Base-by-base conservation (phyloP, 768 basidiomycete genomes). In the Naematelia aurantialba region DNA sequence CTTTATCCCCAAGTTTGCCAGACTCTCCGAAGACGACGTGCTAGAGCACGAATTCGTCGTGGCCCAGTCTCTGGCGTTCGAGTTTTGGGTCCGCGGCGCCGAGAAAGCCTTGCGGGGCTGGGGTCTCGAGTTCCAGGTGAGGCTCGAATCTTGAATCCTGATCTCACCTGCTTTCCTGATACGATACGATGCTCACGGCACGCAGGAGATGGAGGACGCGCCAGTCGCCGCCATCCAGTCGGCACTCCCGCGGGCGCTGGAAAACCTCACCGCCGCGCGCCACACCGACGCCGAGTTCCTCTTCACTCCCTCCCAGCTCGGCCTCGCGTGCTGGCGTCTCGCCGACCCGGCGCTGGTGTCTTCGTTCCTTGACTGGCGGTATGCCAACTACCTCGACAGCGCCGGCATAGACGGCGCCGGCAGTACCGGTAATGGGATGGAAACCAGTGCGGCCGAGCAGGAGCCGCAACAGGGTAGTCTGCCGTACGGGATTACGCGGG, bases 11-110 rank as follows among this genome's bases (percentile, higher is more conserved):
- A 85, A 86, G 65, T 91, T 98, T 63, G 89, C 89, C 0, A 89
- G 86, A 67, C 89, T 90, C 0, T 79, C 81, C 3, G 83, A 88
- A 1, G 84, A 84, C 4, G 92, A 97, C 69, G 88, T 99, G 14
- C 84, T 98, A 58, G 88, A 91, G 58, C 84, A 97, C 31, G 96
- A 99, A 76, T 98, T 97, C 74, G 85, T 96, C 31, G 88, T 99
- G 4, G 89, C 93, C 0, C 96, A 98, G 77, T 91, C 89, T 68
- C 82, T 99, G 48, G 82, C 84, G 34, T 99, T 99, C 63, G 93
- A 99, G 74, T 96, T 97, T 71, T 85, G 91, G 2, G 85, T 91
- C 1, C 59, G 70, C 52, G 65, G 72, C 4, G 57, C 68, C 5
- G 74, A 76, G 44, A 69, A 70, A 29, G 70, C 74, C 10, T 42